Evolutionary conservation across 768 basidiomycete genomes (phyloP).

Genomic region (Mycena polygramma): DNA sequence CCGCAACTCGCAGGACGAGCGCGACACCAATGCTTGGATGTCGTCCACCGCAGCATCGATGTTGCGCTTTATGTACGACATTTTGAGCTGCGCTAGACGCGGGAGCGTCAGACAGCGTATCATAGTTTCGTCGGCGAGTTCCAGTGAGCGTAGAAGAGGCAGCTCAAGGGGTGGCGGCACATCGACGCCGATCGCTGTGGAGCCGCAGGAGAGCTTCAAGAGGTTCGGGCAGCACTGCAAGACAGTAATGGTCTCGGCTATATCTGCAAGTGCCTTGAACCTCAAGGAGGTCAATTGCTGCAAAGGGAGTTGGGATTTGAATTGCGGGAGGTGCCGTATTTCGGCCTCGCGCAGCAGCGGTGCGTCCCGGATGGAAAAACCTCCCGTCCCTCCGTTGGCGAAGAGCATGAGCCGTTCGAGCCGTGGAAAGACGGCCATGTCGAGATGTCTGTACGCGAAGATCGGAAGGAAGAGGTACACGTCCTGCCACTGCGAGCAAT

Average conservation of each 20-base stretch:
- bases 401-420: no score
- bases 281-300: background rate
- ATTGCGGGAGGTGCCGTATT: background rate
- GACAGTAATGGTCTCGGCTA: background rate
- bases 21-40: background rate
- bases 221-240: constrained; percentile 1
- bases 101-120: background rate
- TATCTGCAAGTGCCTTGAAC: background rate
- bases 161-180: background rate
- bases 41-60: background rate
- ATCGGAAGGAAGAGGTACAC: no score
- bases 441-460: no score
- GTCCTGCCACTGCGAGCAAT: no score
- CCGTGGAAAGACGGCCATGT: no score
- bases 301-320: background rate
- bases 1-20: background rate
- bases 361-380: background rate
- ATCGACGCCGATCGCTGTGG: background rate
- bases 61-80: background rate
- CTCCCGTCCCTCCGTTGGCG: no score
- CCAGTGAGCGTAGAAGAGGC: background rate
- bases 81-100: constrained; percentile 1
- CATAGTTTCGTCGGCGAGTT: no score
- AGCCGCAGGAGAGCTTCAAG: background rate
- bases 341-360: background rate